Conservation (phyloP, 2,329 filamentous ascomycete species). For the Botrytis squamosa region DNA sequence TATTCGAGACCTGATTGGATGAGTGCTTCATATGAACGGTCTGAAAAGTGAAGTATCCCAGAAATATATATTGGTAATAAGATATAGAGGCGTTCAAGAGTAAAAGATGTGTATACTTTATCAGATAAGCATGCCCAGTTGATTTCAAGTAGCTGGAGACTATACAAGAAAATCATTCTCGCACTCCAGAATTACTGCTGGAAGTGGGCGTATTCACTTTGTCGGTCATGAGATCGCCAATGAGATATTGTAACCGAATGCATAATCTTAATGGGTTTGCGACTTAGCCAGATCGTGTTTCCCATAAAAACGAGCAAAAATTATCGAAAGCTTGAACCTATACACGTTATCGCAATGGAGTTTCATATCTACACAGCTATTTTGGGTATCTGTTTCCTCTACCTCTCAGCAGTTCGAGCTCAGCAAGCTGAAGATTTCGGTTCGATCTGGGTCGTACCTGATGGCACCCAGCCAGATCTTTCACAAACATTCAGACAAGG, state of each 20-base stretch:
- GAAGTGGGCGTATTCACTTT: not conserved
- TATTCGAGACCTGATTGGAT: not conserved
- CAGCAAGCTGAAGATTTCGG: not conserved
- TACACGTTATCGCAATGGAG: not conserved
- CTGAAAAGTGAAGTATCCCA: not conserved
- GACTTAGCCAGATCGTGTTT: not conserved
- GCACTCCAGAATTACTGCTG: not conserved
- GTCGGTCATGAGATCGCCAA: not conserved
- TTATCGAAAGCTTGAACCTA: not conserved
- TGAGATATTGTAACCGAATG: not conserved
- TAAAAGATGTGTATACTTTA: fast-evolving
- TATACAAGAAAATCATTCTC: not conserved
- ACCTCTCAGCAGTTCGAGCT: not conserved
- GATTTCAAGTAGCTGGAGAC: not conserved
- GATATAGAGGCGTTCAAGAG: not conserved
- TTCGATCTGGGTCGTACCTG: not conserved
- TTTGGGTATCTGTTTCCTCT: not conserved
- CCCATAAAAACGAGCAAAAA: not conserved
- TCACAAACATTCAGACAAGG: not conserved
- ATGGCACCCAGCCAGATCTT: not conserved
- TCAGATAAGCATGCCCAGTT: not conserved
- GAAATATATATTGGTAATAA: not conserved
- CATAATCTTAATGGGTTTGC: not conserved
- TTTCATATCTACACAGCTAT: not conserved
- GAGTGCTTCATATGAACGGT: not conserved